phyloP scores from a whole-genome alignment of 495 filamentous ascomycete species.

The Hyaloscypha variabilis region DNA sequence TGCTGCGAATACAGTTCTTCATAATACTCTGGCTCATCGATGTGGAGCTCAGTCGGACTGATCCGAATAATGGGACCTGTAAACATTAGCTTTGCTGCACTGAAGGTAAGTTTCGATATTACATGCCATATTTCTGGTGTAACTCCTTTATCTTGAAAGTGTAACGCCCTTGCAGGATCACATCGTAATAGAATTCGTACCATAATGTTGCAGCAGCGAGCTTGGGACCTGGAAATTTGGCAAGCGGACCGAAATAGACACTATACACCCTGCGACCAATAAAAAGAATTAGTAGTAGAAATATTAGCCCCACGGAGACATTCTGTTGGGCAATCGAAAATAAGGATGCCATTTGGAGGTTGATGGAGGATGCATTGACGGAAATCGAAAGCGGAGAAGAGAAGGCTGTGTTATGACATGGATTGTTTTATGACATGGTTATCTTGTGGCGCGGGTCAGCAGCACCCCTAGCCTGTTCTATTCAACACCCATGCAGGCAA shows the following conservation, averaged over 20 bases:
- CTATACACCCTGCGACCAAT: background rate
- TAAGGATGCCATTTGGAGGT: too few relatives aligned
- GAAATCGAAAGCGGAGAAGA: too few relatives aligned
- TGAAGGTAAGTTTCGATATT: background rate
- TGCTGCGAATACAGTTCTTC: constrained; percentile 43
- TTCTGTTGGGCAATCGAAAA: too few relatives aligned
- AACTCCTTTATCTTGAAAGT: constrained; percentile 30
- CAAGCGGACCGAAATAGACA: constrained; percentile 44
- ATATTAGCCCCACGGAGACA: too few relatives aligned
- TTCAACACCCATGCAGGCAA: too few relatives aligned
- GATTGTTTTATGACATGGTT: too few relatives aligned
- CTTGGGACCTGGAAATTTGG: constrained; percentile 49
- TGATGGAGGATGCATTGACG: too few relatives aligned
- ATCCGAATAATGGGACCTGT: constrained; percentile 60
- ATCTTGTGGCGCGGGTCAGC: too few relatives aligned
- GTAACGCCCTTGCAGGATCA: constrained; percentile 25
- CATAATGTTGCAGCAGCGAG: constrained; percentile 44
- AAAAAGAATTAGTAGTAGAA: too few relatives aligned
- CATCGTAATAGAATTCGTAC: constrained; percentile 37
- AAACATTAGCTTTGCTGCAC: too few relatives aligned
- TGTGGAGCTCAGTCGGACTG: constrained; percentile 56
- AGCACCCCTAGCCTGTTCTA: too few relatives aligned
- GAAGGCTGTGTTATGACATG: too few relatives aligned
- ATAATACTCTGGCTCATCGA: constrained; percentile 54
- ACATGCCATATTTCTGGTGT: constrained; percentile 35